Conservation (phyloP, 768 basidiomycete genomes). For the Lactifluus rugatus region DNA sequence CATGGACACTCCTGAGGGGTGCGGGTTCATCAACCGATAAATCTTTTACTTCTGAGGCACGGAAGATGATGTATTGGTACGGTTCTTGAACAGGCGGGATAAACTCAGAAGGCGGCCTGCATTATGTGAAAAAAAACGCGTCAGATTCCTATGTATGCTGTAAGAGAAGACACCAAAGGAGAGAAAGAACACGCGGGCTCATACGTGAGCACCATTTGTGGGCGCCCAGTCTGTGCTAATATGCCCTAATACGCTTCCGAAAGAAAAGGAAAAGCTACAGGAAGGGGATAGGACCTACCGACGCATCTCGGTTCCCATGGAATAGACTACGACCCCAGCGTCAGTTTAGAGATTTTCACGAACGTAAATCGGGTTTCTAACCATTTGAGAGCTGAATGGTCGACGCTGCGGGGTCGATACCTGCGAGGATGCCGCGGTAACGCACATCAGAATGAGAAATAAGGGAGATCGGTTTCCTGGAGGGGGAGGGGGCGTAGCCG, state of each 20-base stretch:
- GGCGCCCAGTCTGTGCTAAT: slow-evolving; percentile 32
- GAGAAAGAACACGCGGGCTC: slow-evolving; percentile 44
- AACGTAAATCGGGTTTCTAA: slow-evolving; percentile 26
- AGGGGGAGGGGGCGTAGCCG: background rate
- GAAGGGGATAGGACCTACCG: slow-evolving; percentile 41
- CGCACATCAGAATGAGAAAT: slow-evolving; percentile 88
- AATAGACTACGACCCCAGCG: slow-evolving; percentile 42
- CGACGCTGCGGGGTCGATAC: slow-evolving; percentile 75
- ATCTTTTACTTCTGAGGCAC: slow-evolving; percentile 83
- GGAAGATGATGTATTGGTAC: slow-evolving; percentile 86
- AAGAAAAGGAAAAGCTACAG: background rate
- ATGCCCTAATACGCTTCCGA: slow-evolving; percentile 33
- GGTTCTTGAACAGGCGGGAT: slow-evolving; percentile 78
- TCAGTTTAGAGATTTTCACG: background rate
- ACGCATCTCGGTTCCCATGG: slow-evolving; percentile 82
- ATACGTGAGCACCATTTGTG: slow-evolving; percentile 45
- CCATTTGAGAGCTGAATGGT: slow-evolving; percentile 87
- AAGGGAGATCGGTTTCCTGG: slow-evolving; percentile 79
- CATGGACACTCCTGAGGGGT: slow-evolving; percentile 52
- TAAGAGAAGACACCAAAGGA: background rate
- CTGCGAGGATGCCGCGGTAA: slow-evolving; percentile 79
- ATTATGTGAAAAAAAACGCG: slow-evolving; percentile 26
- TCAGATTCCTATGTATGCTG: slow-evolving; percentile 3
- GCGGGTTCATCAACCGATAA: slow-evolving; percentile 70
- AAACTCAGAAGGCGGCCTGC: slow-evolving; percentile 62